These are phyloP conservation scores for Colletotrichum musae DNA, from an alignment of 2,329 filamentous ascomycete genomes.

Conservation along the genomic window DNA sequence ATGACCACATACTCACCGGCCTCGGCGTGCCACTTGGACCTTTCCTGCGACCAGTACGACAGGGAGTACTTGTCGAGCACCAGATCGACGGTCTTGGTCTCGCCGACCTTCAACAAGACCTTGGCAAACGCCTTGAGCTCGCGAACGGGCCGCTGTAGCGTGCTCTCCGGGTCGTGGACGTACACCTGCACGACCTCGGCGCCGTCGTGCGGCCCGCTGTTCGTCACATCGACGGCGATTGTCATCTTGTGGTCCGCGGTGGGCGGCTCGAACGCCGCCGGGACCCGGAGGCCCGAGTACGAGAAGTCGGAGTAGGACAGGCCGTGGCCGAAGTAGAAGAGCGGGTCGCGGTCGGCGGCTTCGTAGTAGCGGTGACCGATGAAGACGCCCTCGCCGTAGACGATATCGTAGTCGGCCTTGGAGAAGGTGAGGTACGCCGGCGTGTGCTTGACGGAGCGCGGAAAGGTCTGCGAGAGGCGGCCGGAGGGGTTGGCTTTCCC, in stretches of 20 bases:
- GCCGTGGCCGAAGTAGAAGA: conserved; percentile 86
- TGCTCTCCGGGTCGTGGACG: conserved; percentile 56
- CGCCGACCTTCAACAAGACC: conserved; percentile 71
- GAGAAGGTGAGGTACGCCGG: conserved; percentile 83
- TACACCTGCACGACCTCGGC: conserved; percentile 69
- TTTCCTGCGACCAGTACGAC: conserved; percentile 79
- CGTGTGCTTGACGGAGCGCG: conserved; percentile 76
- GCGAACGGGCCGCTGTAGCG: conserved; percentile 69
- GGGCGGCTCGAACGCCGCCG: conserved; percentile 46
- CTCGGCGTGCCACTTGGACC: conserved; percentile 76
- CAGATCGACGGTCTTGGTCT: conserved; percentile 70
- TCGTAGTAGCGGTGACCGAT: conserved; percentile 88
- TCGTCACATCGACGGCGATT: conserved; percentile 34
- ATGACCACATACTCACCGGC: conserved; percentile 75
- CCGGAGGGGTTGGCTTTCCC: conserved; percentile 81
- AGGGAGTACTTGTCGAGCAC: conserved; percentile 46
- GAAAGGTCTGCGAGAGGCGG: conserved; percentile 83
- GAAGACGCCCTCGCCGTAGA: conserved; percentile 87
- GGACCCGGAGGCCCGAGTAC: conserved; percentile 65
- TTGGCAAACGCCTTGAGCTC: conserved; percentile 78
- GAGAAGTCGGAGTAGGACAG: conserved; percentile 82
- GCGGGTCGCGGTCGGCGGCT: conserved; percentile 72
- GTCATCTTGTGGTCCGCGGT: conserved; percentile 59
- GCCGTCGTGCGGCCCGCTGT: conserved; percentile 29
- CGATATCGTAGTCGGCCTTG: conserved; percentile 77